Conservation (phyloP, 192 early-diverging fungal genomes). For the Coemansia sp. region DNA sequence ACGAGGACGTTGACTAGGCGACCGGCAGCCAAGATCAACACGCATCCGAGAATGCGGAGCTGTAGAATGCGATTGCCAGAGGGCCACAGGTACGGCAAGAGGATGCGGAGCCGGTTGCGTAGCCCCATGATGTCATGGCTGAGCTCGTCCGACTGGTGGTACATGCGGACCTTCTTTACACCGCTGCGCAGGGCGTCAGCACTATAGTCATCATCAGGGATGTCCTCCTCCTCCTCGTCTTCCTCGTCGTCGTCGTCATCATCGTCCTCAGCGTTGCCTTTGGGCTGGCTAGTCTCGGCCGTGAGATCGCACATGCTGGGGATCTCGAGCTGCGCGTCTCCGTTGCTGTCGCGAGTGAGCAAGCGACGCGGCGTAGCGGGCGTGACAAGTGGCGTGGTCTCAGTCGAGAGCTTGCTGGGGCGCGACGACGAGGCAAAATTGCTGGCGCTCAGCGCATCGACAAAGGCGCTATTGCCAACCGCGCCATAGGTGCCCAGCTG, state of each 20-base stretch:
- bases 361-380: constrained; percentile 5
- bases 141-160: constrained; percentile 52
- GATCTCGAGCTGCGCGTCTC: constrained; percentile 2
- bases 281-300: neutral
- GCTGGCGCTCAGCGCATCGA: constrained; percentile 13
- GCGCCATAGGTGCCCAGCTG: constrained; percentile 16
- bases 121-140: constrained; percentile 46
- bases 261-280: neutral
- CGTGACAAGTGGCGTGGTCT: constrained; percentile 29
- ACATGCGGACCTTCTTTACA: constrained; percentile 48
- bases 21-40: constrained; percentile 62
- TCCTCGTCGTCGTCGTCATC: neutral
- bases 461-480: constrained; percentile 3
- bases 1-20: constrained; percentile 81
- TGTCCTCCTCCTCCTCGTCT: neutral
- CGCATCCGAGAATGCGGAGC: constrained; percentile 65
- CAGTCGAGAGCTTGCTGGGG: constrained; percentile 10
- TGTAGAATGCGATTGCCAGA: constrained; percentile 59
- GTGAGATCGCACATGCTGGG: constrained; percentile 15
- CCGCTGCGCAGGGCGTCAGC: constrained; percentile 43
- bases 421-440: constrained; percentile 11
- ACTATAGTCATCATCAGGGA: neutral
- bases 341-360: neutral
- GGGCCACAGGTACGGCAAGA: constrained; percentile 88
- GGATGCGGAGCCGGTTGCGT: constrained; percentile 56